Evolutionary conservation across 2,329 filamentous ascomycete genomes (phyloP).

Genomic region (Cladosporium sp.): DNA sequence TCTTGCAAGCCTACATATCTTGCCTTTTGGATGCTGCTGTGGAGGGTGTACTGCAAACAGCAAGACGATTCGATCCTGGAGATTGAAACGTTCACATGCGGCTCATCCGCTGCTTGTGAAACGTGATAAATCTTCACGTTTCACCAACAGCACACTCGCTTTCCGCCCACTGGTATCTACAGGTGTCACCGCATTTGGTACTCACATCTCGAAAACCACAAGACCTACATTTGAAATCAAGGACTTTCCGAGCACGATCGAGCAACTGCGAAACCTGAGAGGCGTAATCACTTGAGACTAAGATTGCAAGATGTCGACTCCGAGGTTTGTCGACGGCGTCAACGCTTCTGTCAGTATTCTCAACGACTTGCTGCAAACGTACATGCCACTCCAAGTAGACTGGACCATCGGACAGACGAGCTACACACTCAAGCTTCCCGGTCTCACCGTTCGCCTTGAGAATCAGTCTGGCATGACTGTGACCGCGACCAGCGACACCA

Average conservation of each 20-base stretch:
- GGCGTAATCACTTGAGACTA: neutral
- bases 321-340: neutral
- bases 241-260: too few species aligned
- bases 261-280: too few species aligned
- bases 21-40: neutral
- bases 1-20: neutral
- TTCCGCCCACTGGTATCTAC: neutral
- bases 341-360: neutral
- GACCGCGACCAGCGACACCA: neutral
- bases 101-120: neutral
- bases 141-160: neutral
- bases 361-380: conserved; percentile 7
- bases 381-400: neutral
- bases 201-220: neutral
- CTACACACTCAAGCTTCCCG: neutral
- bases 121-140: neutral
- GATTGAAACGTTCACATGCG: neutral
- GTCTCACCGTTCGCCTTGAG: neutral
- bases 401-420: neutral
- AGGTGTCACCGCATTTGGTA: neutral
- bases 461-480: neutral
- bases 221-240: too few species aligned
- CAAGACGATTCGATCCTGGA: neutral
- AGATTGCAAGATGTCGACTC: neutral
- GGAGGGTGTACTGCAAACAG: neutral